Percentiles rank a stretch among this genome's conserved stretches.
These are phyloP conservation scores for Pichia manshurica DNA, from an alignment of 805 yeast species.

Conservation along the genomic window DNA sequence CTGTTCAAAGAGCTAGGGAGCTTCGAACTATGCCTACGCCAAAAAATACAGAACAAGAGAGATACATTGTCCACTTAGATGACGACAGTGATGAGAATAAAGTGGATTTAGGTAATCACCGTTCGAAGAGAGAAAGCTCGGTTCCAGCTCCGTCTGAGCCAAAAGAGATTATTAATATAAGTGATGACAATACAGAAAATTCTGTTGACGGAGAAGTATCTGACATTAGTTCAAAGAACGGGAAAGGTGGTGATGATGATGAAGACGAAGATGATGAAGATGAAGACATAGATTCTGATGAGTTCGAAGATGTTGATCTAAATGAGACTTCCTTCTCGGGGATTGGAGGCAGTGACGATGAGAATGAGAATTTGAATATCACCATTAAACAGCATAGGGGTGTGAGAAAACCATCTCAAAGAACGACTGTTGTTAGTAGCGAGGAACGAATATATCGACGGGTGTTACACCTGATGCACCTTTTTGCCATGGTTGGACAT, in stretches of 20 bases:
- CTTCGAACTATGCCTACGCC: not conserved
- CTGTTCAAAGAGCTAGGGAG: conserved; percentile 10
- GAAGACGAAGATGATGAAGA: conserved; percentile 24
- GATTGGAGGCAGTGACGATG: conserved; percentile 5
- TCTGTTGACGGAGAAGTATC: too few relatives aligned
- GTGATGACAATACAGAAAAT: not conserved
- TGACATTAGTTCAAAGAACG: too few relatives aligned
- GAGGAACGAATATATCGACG: conserved; percentile 54
- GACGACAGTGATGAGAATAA: conserved; percentile 12
- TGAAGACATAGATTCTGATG: conserved; percentile 35
- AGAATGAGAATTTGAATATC: conserved; percentile 20
- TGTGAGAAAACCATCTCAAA: conserved; percentile 22
- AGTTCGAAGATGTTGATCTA: conserved; percentile 36
- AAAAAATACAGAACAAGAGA: not conserved
- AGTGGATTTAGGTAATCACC: not conserved
- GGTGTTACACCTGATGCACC: conserved; percentile 50
- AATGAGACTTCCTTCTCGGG: conserved; percentile 12
- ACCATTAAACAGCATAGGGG: conserved; percentile 15
- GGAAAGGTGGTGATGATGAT: conserved; percentile 11
- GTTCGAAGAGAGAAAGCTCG: not conserved
- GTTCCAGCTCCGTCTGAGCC: not conserved
- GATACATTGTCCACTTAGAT: conserved; percentile 9
- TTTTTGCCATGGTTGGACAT: conserved; percentile 58
- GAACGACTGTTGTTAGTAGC: conserved; percentile 36
- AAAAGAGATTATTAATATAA: not conserved